These are phyloP conservation scores for Sporisorium scitamineum DNA, from an alignment of 1,284 basidiomycete species.

Conservation along the genomic window DNA sequence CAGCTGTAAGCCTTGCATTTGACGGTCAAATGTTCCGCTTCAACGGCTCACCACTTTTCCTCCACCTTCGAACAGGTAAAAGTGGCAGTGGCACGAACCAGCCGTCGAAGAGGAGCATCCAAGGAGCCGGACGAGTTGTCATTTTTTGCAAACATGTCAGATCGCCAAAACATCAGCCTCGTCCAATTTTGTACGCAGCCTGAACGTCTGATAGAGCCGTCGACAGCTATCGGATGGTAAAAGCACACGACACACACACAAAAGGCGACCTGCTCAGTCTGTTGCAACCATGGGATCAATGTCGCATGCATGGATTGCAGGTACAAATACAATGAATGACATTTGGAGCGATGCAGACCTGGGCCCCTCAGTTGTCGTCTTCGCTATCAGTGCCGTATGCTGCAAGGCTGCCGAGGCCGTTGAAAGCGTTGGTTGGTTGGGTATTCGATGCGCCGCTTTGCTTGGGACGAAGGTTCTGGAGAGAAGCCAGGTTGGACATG, in stretches of 20 bases:
- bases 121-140: background rate
- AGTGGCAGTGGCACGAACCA: slow-evolving; percentile 3
- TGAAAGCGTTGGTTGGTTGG: slow-evolving; percentile 8
- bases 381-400: slow-evolving; percentile 66
- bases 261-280: too few species aligned
- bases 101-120: background rate
- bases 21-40: background rate
- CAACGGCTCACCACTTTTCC: too few species aligned
- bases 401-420: slow-evolving; percentile 55
- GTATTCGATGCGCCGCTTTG: background rate
- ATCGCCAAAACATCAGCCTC: background rate
- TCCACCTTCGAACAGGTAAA: background rate
- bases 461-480: slow-evolving; percentile 30
- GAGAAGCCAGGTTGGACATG: slow-evolving; percentile 46
- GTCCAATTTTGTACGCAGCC: background rate
- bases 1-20: background rate
- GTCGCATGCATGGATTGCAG: background rate
- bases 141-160: background rate
- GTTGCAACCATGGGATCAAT: too few species aligned
- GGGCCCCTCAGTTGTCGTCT: slow-evolving; percentile 23
- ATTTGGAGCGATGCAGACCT: background rate
- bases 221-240: background rate
- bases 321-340: slow-evolving; percentile 8
- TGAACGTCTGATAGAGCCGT: too few species aligned
- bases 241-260: background rate